Evolutionary conservation across 78 protist species (phyloP).

Genomic region (Protostelium mycophagum): DNA sequence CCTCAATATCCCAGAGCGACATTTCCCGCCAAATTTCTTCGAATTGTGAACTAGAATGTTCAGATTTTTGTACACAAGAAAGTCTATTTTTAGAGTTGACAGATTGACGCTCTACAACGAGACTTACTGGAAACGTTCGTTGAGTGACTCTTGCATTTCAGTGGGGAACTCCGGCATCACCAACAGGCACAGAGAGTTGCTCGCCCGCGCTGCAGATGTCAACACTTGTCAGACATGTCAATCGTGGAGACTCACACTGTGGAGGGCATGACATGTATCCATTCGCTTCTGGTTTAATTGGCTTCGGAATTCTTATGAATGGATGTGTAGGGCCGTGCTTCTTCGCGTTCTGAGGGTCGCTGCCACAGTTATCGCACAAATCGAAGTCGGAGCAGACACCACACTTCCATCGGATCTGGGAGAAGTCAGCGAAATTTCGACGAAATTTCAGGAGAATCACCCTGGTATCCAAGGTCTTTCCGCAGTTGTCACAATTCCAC

Average conservation of each 20-base stretch:
- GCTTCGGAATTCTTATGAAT: background rate
- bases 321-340: background rate
- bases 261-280: background rate
- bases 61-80: background rate
- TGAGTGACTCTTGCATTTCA: background rate
- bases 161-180: background rate
- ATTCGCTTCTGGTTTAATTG: background rate
- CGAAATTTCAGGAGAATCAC: background rate
- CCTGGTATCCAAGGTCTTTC: background rate
- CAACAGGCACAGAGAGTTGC: background rate
- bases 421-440: background rate
- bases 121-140: background rate
- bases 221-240: background rate
- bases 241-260: background rate
- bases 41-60: background rate
- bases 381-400: background rate
- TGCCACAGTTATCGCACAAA: background rate
- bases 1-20: background rate
- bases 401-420: background rate
- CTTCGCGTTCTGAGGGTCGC: background rate
- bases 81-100: no score
- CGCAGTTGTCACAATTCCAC: background rate
- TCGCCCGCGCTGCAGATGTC: background rate
- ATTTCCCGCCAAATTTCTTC: background rate
- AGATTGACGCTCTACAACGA: no score